Conservation (phyloP, 805 yeast species). For the Hanseniaspora occidentalis region DNA sequence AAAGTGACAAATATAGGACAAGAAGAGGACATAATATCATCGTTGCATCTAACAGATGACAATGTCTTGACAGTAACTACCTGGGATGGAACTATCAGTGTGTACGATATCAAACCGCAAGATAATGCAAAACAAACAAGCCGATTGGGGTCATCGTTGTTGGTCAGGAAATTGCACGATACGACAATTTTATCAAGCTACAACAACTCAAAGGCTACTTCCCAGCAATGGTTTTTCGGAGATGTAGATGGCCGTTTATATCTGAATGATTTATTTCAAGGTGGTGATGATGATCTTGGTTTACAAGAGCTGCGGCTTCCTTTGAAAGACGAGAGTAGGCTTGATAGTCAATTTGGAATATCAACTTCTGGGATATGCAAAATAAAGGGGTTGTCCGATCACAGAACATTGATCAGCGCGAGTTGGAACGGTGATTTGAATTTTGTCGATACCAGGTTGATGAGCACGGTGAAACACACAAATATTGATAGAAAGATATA, state of each 20-base stretch:
- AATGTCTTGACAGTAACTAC: slow-evolving; percentile 36
- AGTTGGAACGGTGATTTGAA: slow-evolving; percentile 50
- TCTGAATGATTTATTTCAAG: slow-evolving; percentile 8
- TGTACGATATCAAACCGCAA: slow-evolving; percentile 32
- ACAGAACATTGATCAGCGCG: slow-evolving; percentile 35
- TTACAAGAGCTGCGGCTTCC: too few species aligned
- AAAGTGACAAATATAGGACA: too few species aligned
- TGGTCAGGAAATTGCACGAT: background rate
- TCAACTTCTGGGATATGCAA: slow-evolving; percentile 34
- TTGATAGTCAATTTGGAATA: too few species aligned
- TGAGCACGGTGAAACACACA: slow-evolving; percentile 10
- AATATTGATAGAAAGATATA: slow-evolving; percentile 34
- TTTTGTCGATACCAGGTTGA: slow-evolving; percentile 31
- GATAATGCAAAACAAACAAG: too few species aligned
- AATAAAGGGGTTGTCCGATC: slow-evolving; percentile 14
- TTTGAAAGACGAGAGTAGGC: too few species aligned
- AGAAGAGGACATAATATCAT: slow-evolving; percentile 18
- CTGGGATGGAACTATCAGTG: slow-evolving; percentile 42
- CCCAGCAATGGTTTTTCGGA: background rate
- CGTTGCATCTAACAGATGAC: slow-evolving; percentile 14
- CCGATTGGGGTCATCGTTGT: background rate
- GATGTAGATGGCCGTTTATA: background rate
- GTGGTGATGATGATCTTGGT: slow-evolving; percentile 24
- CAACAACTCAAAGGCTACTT: background rate
- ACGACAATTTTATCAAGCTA: background rate